Conservation (phyloP, 2,329 filamentous ascomycete species). For the Monilinia polystroma region DNA sequence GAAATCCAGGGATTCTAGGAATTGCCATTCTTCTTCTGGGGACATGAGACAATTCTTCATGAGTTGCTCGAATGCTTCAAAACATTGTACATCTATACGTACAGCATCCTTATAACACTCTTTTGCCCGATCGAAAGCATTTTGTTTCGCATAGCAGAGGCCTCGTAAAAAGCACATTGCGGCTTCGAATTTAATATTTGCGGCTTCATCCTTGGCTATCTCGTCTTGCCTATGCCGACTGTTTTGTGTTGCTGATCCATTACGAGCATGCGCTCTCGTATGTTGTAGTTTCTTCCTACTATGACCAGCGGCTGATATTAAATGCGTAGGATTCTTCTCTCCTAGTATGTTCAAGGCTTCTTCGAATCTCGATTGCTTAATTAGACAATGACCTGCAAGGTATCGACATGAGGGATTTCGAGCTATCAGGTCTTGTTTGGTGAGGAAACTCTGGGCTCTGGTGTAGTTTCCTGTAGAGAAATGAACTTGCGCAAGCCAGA, state of each 20-base stretch:
- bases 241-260: slow-evolving; percentile 50
- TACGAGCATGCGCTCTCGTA: slow-evolving; percentile 52
- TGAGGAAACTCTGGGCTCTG: slow-evolving; percentile 81
- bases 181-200: slow-evolving; percentile 83
- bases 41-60: slow-evolving; percentile 94
- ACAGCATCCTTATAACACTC: slow-evolving; percentile 98
- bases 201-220: slow-evolving; percentile 60
- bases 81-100: slow-evolving; percentile 95
- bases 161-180: slow-evolving; percentile 96
- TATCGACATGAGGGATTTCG: slow-evolving; percentile 88
- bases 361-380: slow-evolving; percentile 87
- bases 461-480: slow-evolving; percentile 95
- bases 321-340: slow-evolving; percentile 88
- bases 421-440: slow-evolving; percentile 76
- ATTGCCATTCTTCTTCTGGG: slow-evolving; percentile 69
- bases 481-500: slow-evolving; percentile 97
- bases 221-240: slow-evolving; percentile 35
- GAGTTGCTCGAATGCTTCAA: slow-evolving; percentile 95
- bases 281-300: slow-evolving; percentile 70
- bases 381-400: slow-evolving; percentile 87
- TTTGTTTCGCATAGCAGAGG: slow-evolving; percentile 93
- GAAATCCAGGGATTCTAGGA: slow-evolving; percentile 77
- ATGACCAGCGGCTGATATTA: slow-evolving; percentile 65
- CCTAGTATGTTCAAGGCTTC: slow-evolving; percentile 85
- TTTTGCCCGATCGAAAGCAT: slow-evolving; percentile 94